These are phyloP conservation scores for Yarrowia sp. DNA, from an alignment of 805 yeast species.

Conservation along the genomic window DNA sequence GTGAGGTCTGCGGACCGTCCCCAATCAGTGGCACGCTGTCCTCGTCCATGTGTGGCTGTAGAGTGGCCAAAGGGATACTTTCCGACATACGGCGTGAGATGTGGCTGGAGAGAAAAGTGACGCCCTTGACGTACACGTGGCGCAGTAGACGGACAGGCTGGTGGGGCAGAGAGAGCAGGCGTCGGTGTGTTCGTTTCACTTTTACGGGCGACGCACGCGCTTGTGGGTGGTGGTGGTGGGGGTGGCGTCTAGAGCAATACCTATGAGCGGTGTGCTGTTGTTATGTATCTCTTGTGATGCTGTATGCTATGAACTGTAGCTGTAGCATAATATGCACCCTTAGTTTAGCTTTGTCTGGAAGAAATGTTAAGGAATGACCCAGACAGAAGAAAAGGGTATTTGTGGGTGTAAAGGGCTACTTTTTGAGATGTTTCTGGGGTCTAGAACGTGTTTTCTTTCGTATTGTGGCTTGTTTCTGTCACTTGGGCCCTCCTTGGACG, in stretches of 20 bases:
- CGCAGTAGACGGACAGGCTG: conserved; percentile 27
- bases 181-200: conserved; percentile 12
- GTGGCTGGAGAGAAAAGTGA: conserved; percentile 11
- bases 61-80: conserved; percentile 24
- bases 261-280: not conserved
- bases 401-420: no score
- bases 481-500: no score
- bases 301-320: no score
- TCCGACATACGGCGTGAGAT: conserved; percentile 20
- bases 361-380: no score
- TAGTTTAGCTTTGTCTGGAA: no score
- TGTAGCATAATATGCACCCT: no score
- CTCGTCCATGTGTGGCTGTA: conserved; percentile 27
- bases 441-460: no score
- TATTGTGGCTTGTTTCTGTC: no score
- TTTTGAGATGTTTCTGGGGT: no score
- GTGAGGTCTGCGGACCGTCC: conserved; percentile 10
- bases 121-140: conserved; percentile 26
- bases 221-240: not conserved
- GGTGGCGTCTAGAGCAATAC: not conserved
- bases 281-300: not conserved
- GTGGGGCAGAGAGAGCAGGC: conserved; percentile 4
- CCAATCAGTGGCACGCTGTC: conserved; percentile 31
- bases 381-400: no score
- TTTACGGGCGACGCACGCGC: not conserved